phyloP scores from a whole-genome alignment of 257 asterid genomes.

The Nicotiana attenuata region DNA sequence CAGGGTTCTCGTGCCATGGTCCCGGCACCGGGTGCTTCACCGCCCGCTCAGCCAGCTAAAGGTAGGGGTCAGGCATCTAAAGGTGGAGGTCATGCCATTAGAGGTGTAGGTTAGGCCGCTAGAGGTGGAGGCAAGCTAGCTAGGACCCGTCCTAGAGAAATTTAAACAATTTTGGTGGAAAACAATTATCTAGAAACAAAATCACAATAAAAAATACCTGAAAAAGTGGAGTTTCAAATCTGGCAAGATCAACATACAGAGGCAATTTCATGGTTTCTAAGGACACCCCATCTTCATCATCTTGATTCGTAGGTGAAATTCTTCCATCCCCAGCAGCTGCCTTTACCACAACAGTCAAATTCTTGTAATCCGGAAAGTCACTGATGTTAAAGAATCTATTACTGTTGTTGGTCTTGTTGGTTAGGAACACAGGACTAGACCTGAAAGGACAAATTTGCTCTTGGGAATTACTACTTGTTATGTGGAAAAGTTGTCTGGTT shows the following conservation, averaged over 20 bases:
- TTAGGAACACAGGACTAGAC: constrained; percentile 12
- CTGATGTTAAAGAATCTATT: constrained; percentile 18
- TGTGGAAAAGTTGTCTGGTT: constrained; percentile 33
- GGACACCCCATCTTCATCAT: constrained; percentile 67
- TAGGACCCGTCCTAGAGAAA: no score
- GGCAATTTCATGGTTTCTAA: constrained; percentile 89
- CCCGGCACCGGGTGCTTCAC: no score
- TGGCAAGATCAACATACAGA: constrained; percentile 45
- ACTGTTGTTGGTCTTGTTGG: constrained; percentile 9
- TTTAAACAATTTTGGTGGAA: no score
- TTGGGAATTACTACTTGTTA: constrained; percentile 19
- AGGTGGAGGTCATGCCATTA: no score
- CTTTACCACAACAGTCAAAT: constrained; percentile 20
- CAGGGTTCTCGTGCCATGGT: no score
- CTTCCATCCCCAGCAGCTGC: constrained; percentile 33
- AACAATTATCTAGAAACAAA: not conserved
- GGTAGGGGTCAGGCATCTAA: no score
- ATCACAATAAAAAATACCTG: constrained; percentile 40
- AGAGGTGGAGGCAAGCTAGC: no score
- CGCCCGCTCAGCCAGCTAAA: no score
- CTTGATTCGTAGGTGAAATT: constrained; percentile 16
- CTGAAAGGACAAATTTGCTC: constrained; percentile 16
- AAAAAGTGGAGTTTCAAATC: constrained; percentile 78
- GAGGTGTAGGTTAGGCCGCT: no score
- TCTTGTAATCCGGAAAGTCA: constrained; percentile 17